Conservation (phyloP, 441 rosid species). For the Erodium moschatum region DNA sequence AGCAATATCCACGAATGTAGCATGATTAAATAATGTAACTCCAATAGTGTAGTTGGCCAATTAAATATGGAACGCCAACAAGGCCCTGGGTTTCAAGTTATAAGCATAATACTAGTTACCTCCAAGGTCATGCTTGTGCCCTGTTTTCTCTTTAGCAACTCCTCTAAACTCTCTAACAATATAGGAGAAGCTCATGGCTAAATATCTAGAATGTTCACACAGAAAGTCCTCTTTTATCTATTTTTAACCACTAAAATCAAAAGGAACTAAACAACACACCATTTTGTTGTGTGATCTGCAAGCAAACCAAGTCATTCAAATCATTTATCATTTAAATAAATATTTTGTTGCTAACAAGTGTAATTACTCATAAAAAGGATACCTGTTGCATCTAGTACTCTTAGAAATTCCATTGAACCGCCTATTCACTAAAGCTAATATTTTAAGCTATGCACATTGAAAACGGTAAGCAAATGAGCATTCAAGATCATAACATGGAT, state of each 20-base stretch:
- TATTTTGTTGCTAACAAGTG: not conserved
- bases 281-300: not conserved
- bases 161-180: not conserved
- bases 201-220: not conserved
- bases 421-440: no score
- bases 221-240: not conserved
- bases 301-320: not conserved
- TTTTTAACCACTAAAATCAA: not conserved
- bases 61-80: not conserved
- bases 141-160: not conserved
- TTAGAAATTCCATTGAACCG: no score
- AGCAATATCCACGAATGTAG: not conserved
- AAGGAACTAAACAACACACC: not conserved
- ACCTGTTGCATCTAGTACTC: no score
- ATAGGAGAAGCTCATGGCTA: not conserved
- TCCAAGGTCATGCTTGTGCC: not conserved
- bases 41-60: not conserved
- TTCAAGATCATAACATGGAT: not conserved
- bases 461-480: not conserved
- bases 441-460: not conserved
- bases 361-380: no score
- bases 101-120: not conserved
- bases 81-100: not conserved
- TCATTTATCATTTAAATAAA: not conserved
- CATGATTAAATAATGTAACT: slow-evolving; percentile 2